A percentile compares a stretch with the other conserved stretches of the same genome.
These are phyloP conservation scores for Ceratobasidium sp. DNA, from an alignment of 1,284 basidiomycete species.

Conservation along the genomic window DNA sequence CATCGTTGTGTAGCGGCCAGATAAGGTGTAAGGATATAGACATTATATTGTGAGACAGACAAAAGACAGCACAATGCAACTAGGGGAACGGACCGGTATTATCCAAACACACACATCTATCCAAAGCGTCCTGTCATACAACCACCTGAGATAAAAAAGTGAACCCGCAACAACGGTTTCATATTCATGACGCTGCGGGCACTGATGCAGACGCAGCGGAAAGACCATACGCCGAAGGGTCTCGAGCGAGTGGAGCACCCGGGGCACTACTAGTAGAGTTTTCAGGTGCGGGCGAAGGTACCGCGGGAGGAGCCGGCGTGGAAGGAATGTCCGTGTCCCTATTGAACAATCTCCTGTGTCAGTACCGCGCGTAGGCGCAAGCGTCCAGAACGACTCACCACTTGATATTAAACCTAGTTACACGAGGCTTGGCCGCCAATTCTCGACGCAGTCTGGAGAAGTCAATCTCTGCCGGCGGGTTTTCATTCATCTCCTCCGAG, in stretches of 20 bases:
- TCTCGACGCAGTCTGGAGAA: slow-evolving; percentile 86
- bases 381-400: slow-evolving; percentile 60
- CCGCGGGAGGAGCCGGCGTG: slow-evolving; percentile 55
- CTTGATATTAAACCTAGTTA: slow-evolving; percentile 83
- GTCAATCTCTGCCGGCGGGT: slow-evolving; percentile 69
- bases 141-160: slow-evolving; percentile 12
- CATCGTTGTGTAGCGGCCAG: not conserved
- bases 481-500: slow-evolving; percentile 84
- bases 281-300: slow-evolving; percentile 49
- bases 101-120: slow-evolving; percentile 1
- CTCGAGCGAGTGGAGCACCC: slow-evolving; percentile 53
- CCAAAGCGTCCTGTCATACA: slow-evolving; percentile 14
- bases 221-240: slow-evolving; percentile 11
- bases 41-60: slow-evolving; percentile 2
- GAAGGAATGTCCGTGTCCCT: slow-evolving; percentile 69
- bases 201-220: slow-evolving; percentile 74
- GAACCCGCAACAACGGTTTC: not conserved
- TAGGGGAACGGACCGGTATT: slow-evolving; percentile 16
- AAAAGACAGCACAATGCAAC: slow-evolving; percentile 14
- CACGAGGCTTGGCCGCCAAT: slow-evolving; percentile 90
- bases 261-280: slow-evolving; percentile 44
- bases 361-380: slow-evolving; percentile 3
- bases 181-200: slow-evolving; percentile 68
- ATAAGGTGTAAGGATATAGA: not conserved
- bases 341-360: slow-evolving; percentile 12